Evolutionary conservation across 352 stramenopile species (phyloP).

Genomic region (Phytophthora podocarpi): DNA sequence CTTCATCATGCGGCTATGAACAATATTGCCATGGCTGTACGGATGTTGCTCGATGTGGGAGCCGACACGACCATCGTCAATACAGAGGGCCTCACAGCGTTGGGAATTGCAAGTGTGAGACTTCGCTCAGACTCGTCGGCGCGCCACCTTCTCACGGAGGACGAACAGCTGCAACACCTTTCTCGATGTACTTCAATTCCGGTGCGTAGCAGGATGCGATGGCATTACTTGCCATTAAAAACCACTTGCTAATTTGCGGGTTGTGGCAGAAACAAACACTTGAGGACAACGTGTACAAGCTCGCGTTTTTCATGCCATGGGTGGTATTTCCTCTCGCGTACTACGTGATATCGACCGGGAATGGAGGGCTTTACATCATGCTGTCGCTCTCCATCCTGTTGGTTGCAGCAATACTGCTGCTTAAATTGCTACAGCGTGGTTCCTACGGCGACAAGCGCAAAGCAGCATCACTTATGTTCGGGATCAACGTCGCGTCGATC

Average conservation of each 20-base stretch:
- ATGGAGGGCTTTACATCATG: constrained; percentile 44
- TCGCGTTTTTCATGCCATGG: constrained; percentile 80
- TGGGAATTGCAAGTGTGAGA: constrained; percentile 43
- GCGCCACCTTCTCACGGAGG: constrained; percentile 58
- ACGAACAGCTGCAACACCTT: constrained; percentile 57
- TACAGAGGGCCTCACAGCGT: constrained; percentile 48
- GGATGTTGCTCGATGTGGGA: constrained; percentile 68
- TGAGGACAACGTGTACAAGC: constrained; percentile 71
- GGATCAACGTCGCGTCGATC: constrained; percentile 77
- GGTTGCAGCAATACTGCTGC: constrained; percentile 34
- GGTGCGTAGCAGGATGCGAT: no score
- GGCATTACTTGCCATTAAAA: neutral
- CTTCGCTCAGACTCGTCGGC: constrained; percentile 45
- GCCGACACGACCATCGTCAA: constrained; percentile 57
- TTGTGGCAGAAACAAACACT: constrained; percentile 57
- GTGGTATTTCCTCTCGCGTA: constrained; percentile 50
- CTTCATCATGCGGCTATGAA: constrained; percentile 70
- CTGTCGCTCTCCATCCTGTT: constrained; percentile 45
- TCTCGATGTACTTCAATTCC: constrained; percentile 42
- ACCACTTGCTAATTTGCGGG: neutral
- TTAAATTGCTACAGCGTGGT: constrained; percentile 63
- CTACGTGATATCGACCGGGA: constrained; percentile 43
- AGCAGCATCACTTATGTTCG: constrained; percentile 71
- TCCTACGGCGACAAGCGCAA: constrained; percentile 82
- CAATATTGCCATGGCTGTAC: constrained; percentile 64